phyloP scores from a whole-genome alignment of 495 filamentous ascomycete species.

The Barbatosphaeria neglecta region DNA sequence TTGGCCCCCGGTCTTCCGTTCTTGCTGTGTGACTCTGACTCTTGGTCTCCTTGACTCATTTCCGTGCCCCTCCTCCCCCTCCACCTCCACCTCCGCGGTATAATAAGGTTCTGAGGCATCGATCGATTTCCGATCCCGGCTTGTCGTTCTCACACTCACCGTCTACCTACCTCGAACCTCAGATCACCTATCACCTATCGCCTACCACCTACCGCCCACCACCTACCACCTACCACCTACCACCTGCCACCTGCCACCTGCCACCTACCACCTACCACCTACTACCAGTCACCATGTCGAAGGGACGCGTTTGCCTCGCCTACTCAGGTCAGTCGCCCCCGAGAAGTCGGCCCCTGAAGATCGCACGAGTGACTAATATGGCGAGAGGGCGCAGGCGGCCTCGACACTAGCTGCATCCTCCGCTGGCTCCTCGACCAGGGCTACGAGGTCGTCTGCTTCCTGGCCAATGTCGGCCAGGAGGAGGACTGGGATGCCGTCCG shows the following conservation, averaged over 20 bases:
- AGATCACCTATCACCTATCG: too few species aligned
- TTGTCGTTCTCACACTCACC: too few species aligned
- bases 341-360: background rate
- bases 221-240: background rate
- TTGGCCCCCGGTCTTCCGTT: too few species aligned
- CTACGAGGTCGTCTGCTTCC: conserved; percentile 27
- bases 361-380: conserved; percentile 1
- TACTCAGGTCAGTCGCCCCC: conserved; percentile 28
- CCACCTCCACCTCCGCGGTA: too few species aligned
- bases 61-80: too few species aligned
- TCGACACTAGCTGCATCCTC: conserved; percentile 49
- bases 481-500: conserved; percentile 40
- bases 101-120: too few species aligned
- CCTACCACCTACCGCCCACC: too few species aligned
- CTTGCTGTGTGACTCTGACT: too few species aligned
- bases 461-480: conserved; percentile 48
- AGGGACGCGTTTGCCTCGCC: conserved; percentile 36
- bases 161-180: too few species aligned
- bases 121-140: too few species aligned
- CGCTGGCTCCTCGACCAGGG: conserved; percentile 55
- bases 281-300: conserved; percentile 16
- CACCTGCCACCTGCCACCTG: background rate
- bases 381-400: conserved; percentile 23
- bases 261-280: background rate
- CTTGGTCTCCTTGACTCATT: too few species aligned